Percentiles rank a stretch among this genome's conserved stretches.
These are phyloP conservation scores for Rhodomyrtus psidioides DNA, from an alignment of 441 rosid species.

Conservation along the genomic window DNA sequence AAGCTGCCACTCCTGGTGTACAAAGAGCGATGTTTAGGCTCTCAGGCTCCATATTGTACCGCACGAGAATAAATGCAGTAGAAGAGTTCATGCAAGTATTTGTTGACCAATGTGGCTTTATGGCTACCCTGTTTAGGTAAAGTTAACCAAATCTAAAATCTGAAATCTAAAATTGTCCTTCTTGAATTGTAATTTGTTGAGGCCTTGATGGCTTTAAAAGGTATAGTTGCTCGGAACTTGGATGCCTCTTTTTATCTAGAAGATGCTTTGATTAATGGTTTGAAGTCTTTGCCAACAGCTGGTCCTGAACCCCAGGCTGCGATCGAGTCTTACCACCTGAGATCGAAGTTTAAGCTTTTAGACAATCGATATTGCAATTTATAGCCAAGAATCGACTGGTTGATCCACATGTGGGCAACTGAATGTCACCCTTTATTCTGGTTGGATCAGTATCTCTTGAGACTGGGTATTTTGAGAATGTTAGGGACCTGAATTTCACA, in stretches of 20 bases:
- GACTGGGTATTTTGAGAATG: constrained; percentile 33
- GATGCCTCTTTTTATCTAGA: constrained; percentile 20
- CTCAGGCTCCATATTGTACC: constrained; percentile 37
- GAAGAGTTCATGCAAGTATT: constrained; percentile 43
- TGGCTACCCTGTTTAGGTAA: constrained; percentile 31
- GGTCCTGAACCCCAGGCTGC: constrained; percentile 42
- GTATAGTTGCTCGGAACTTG: not conserved
- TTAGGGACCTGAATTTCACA: constrained; percentile 24
- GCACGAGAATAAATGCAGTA: constrained; percentile 28
- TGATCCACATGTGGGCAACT: constrained; percentile 37
- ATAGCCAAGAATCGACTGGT: constrained; percentile 41
- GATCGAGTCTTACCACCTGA: constrained; percentile 42
- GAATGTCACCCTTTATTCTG: too few species aligned
- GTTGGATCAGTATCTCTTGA: constrained; percentile 26
- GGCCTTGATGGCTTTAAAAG: not conserved
- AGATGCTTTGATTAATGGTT: constrained; percentile 33
- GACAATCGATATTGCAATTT: too few species aligned
- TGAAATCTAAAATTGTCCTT: not conserved
- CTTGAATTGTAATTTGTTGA: not conserved
- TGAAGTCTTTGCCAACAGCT: constrained; percentile 34
- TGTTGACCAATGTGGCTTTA: constrained; percentile 22
- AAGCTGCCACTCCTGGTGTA: constrained; percentile 31
- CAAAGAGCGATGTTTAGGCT: constrained; percentile 41
- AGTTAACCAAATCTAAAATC: not conserved
- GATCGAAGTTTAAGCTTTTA: constrained; percentile 34